Conservation (phyloP, 2,329 filamentous ascomycete species). For the Trichoderma guizhouense region DNA sequence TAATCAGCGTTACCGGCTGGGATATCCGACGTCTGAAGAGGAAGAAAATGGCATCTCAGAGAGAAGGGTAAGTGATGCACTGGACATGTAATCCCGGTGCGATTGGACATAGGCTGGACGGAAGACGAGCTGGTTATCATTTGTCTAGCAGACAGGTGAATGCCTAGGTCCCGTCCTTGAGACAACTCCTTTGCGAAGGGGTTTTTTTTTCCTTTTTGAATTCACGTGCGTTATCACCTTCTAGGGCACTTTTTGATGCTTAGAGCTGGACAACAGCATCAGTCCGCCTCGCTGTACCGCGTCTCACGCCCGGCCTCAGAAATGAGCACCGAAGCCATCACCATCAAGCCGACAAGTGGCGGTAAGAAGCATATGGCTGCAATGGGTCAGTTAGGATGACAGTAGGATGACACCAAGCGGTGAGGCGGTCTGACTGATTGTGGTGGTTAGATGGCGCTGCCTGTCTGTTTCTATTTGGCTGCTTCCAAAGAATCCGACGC, state of each 20-base stretch:
- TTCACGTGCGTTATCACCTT: too few species aligned
- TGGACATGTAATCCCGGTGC: background rate
- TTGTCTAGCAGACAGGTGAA: background rate
- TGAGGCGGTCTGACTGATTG: background rate
- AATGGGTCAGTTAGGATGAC: background rate
- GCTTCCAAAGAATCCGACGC: background rate
- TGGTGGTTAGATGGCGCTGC: background rate
- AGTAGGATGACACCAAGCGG: background rate
- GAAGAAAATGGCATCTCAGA: background rate
- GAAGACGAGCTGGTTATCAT: background rate
- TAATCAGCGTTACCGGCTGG: background rate
- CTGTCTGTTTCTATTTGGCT: background rate
- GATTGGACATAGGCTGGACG: background rate
- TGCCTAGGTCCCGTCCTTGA: background rate
- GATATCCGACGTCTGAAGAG: background rate
- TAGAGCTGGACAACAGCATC: background rate
- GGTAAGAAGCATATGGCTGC: background rate
- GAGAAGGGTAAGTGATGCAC: background rate
- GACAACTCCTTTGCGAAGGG: background rate
- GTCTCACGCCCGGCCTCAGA: background rate
- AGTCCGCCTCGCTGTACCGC: background rate
- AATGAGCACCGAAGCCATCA: background rate
- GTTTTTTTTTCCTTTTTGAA: too few species aligned
- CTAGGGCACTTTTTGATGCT: rapidly evolving
- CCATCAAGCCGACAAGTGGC: background rate